Evolutionary conservation across 1,284 basidiomycete species (phyloP).

Genomic region (Naganishia liquefaciens): DNA sequence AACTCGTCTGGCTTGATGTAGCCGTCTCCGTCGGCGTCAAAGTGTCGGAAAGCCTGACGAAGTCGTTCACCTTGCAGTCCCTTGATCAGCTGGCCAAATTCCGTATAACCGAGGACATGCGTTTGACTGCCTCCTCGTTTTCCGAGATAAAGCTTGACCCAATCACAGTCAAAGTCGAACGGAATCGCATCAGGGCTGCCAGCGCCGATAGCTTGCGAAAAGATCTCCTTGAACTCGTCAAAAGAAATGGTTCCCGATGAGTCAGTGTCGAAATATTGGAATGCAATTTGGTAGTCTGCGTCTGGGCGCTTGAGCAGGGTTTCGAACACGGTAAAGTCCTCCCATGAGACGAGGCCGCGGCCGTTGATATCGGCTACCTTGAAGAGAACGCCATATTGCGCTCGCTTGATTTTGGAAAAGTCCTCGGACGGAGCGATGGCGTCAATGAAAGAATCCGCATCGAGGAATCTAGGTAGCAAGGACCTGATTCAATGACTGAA

Average conservation of each 20-base stretch:
- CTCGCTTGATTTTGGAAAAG: constrained; percentile 75
- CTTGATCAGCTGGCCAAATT: constrained; percentile 92
- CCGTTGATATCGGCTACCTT: constrained; percentile 79
- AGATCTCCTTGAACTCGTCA: constrained; percentile 88
- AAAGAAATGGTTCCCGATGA: constrained; percentile 84
- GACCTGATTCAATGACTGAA: constrained; percentile 39
- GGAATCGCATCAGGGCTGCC: constrained; percentile 75
- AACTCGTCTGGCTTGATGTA: constrained; percentile 90
- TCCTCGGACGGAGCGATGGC: constrained; percentile 85
- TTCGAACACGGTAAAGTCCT: constrained; percentile 92
- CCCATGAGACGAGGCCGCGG: constrained; percentile 81
- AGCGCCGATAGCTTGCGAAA: constrained; percentile 68
- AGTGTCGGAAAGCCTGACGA: constrained; percentile 85
- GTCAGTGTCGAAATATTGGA: constrained; percentile 93
- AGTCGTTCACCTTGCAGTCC: constrained; percentile 92
- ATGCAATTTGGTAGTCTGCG: constrained; percentile 93
- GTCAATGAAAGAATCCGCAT: constrained; percentile 81
- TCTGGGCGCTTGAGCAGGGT: constrained; percentile 67
- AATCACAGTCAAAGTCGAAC: constrained; percentile 92
- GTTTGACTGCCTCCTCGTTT: constrained; percentile 70
- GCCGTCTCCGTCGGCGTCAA: constrained; percentile 84
- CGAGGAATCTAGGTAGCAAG: constrained; percentile 63
- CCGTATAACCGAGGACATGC: constrained; percentile 89
- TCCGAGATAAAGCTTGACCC: constrained; percentile 91
- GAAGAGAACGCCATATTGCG: constrained; percentile 85